Evolutionary conservation across 2,329 filamentous ascomycete species (phyloP), one percentile per base, ranked within the genome.

Genomic region (Exophiala phaeomuriformis): DNA sequence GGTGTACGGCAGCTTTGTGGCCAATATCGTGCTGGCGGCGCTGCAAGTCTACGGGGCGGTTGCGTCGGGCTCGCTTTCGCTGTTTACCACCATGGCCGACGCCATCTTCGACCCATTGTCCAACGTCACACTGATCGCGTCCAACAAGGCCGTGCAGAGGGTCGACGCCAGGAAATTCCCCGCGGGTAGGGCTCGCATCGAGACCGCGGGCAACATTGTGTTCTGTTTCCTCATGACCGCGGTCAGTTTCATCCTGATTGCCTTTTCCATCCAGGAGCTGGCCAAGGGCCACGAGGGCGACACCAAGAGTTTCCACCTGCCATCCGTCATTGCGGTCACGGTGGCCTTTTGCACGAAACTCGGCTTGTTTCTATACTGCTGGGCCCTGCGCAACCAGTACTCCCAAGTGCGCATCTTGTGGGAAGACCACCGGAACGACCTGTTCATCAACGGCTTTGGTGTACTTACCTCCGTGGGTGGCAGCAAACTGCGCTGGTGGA

Each of bases 71-170:
- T 96, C 90, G n/a, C 79, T 97, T 35, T 95, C 91, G 3, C 82
- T 98, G 44, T 96, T 97, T 74, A 96, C 93, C 10, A 98, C 91
- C 59, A 95, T 95, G 87, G 91, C 90, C 10, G 93, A 98, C 70
- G 84, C 90, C 48, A 78, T 97, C 61, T 97, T 97, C 72, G 93
- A 97, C 67, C 93, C 90, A 5, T 67, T 94, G 65, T 91, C 86
- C 65, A 96, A 95, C 65, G 69, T 96, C 49, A 91, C 88, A 0
- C 78, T 97, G 9, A 89, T 97, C 53, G 71, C 95, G 36, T 89
- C 86, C 56, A 86, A 90, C 69, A 88, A 91, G 47, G 91, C 93
- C 47, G 89, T 96, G 61, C 86, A 86, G 64, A 83, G 82, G 49
- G 91, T 97, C 37, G 90, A 98, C 64, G 81, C 87, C 1, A 81